Conservation (phyloP, 176 grass and related monocot species). For the Bromus sterilis region DNA sequence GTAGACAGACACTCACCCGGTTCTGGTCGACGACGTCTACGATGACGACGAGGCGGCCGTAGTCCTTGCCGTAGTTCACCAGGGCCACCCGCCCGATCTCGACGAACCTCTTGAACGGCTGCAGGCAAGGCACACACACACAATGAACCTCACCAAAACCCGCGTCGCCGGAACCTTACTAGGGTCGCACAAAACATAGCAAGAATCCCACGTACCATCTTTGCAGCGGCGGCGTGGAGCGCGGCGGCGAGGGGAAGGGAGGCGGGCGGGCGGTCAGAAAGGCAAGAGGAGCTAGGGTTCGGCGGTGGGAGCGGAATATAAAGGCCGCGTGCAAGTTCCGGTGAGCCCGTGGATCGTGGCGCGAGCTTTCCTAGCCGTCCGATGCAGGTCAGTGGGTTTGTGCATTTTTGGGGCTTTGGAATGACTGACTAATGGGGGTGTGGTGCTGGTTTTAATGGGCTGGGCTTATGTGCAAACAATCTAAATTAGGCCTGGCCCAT, state of each 20-base stretch:
- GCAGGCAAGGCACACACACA: not conserved
- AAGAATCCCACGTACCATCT: constrained; percentile 38
- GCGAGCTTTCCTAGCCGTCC: constrained; percentile 6
- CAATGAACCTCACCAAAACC: not conserved
- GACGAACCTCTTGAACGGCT: constrained; percentile 86
- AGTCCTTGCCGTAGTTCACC: constrained; percentile 87
- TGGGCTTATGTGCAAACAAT: not conserved
- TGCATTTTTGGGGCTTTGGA: not conserved
- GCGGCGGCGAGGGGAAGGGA: not conserved
- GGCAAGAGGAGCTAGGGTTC: constrained; percentile 27
- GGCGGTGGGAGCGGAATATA: not conserved
- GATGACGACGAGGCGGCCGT: constrained; percentile 73
- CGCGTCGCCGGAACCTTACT: not conserved
- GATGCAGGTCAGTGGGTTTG: constrained; percentile 24
- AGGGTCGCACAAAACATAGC: not conserved
- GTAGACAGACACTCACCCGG: constrained; percentile 24
- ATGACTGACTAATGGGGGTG: too few species aligned
- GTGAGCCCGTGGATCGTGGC: constrained; percentile 6
- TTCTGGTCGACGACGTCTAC: constrained; percentile 85
- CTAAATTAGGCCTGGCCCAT: not conserved
- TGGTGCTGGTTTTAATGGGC: too few species aligned
- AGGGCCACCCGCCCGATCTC: constrained; percentile 90
- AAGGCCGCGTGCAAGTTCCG: not conserved
- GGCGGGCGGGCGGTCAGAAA: not conserved
- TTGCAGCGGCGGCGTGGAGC: constrained; percentile 27